Evolutionary conservation across 352 stramenopile genomes (phyloP).

Genomic region (Phytophthora pluvialis): DNA sequence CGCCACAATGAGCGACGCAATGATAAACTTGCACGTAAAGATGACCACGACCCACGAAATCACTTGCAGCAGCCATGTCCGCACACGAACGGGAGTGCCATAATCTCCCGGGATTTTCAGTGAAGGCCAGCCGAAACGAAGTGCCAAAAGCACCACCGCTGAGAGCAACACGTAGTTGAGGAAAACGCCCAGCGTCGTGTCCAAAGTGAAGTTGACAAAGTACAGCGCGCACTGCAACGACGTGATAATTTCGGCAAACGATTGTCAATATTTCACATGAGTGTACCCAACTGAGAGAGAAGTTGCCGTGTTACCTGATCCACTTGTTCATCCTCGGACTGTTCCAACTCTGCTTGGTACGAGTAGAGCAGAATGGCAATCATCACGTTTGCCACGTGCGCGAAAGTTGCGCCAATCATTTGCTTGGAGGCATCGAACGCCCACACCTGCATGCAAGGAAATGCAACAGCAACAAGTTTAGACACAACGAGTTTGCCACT

Average conservation of each 20-base stretch:
- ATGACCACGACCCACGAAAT: slow-evolving; percentile 86
- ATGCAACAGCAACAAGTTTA: slow-evolving; percentile 6
- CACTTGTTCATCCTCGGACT: slow-evolving; percentile 39
- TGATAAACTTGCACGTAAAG: slow-evolving; percentile 79
- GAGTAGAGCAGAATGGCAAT: slow-evolving; percentile 89
- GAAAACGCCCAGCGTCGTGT: slow-evolving; percentile 86
- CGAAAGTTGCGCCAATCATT: slow-evolving; percentile 83
- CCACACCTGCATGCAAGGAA: slow-evolving; percentile 60
- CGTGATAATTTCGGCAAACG: too few species aligned
- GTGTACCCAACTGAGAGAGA: slow-evolving; percentile 4
- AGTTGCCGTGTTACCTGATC: slow-evolving; percentile 53
- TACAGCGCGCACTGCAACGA: slow-evolving; percentile 80
- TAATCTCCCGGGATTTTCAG: slow-evolving; percentile 81
- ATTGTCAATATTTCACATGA: not conserved
- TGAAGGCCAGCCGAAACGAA: slow-evolving; percentile 62
- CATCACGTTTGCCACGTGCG: slow-evolving; percentile 85
- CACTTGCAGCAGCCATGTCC: slow-evolving; percentile 78
- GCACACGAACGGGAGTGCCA: slow-evolving; percentile 67
- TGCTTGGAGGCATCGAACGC: slow-evolving; percentile 89
- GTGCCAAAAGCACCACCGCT: slow-evolving; percentile 56
- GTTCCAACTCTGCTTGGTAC: slow-evolving; percentile 51
- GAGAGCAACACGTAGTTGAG: slow-evolving; percentile 85
- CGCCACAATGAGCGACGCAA: slow-evolving; percentile 74
- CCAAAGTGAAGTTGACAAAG: slow-evolving; percentile 90
- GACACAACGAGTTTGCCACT: not conserved